Conservation (phyloP, 2,329 filamentous ascomycete genomes). For the Phialophora chinensis region DNA sequence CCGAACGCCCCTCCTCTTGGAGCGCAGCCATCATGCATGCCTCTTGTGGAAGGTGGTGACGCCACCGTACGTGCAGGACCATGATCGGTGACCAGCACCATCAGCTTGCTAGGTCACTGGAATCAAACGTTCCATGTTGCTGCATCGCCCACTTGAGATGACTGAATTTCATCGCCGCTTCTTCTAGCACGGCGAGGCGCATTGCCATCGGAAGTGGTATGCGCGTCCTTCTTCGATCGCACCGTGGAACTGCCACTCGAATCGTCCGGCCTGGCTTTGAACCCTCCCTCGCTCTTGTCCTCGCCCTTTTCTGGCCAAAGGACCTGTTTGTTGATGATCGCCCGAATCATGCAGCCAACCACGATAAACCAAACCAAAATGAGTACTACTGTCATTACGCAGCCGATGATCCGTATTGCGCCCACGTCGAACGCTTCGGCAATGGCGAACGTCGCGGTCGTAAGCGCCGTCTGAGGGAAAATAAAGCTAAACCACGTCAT, state of each 20-base stretch:
- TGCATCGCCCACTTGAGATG: neutral
- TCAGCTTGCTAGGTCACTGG: neutral
- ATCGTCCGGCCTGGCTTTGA: conserved; percentile 40
- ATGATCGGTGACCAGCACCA: no score
- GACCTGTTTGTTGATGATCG: conserved; percentile 70
- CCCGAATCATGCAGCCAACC: conserved; percentile 71
- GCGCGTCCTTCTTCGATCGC: neutral
- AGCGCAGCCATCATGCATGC: no score
- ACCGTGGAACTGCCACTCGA: neutral
- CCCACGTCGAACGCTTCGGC: conserved; percentile 65
- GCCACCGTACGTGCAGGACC: no score
- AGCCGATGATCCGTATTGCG: conserved; percentile 70
- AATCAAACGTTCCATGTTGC: neutral
- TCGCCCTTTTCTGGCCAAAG: conserved; percentile 77
- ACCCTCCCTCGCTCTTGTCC: conserved; percentile 65
- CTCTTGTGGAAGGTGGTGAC: no score
- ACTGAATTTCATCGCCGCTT: neutral
- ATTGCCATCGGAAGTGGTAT: neutral
- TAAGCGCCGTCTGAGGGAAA: conserved; percentile 78
- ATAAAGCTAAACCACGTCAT: conserved; percentile 89
- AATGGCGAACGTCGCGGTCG: conserved; percentile 74
- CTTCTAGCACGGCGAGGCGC: neutral
- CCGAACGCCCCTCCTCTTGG: no score
- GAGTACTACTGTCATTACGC: conserved; percentile 69
- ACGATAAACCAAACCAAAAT: conserved; percentile 72